These are phyloP conservation scores for Theileria equi DNA, from an alignment of 169 alveolate species.

Conservation along the genomic window DNA sequence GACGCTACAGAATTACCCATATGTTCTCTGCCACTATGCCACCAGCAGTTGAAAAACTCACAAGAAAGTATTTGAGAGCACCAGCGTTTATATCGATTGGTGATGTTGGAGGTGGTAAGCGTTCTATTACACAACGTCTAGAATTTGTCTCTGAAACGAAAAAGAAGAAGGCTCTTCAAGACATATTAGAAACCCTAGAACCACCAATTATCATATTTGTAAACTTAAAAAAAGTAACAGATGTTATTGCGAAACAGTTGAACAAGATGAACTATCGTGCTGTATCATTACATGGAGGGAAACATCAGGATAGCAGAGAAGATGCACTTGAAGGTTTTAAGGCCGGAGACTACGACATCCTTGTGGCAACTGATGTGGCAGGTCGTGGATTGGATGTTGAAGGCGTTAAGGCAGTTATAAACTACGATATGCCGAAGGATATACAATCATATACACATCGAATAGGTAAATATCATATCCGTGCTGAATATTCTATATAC, in stretches of 20 bases:
- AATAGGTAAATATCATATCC: slow-evolving; percentile 64
- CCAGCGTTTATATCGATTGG: slow-evolving; percentile 91
- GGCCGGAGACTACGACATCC: slow-evolving; percentile 86
- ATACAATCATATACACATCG: slow-evolving; percentile 93
- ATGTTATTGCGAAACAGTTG: slow-evolving; percentile 79
- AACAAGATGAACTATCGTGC: slow-evolving; percentile 77
- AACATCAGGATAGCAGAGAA: slow-evolving; percentile 90
- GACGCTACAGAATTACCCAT: slow-evolving; percentile 84
- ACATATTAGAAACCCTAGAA: slow-evolving; percentile 65
- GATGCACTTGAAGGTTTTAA: slow-evolving; percentile 86
- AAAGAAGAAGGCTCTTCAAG: slow-evolving; percentile 76
- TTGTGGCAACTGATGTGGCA: slow-evolving; percentile 98
- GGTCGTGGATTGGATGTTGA: slow-evolving; percentile 97
- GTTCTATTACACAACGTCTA: slow-evolving; percentile 87
- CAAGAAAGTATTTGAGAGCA: slow-evolving; percentile 85
- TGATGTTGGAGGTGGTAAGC: slow-evolving; percentile 92
- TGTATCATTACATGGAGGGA: slow-evolving; percentile 90
- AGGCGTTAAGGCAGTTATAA: slow-evolving; percentile 92
- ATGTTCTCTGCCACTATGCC: slow-evolving; percentile 97
- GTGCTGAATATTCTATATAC: background rate
- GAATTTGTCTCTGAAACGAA: slow-evolving; percentile 86
- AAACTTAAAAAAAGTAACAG: slow-evolving; percentile 91
- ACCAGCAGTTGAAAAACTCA: slow-evolving; percentile 88
- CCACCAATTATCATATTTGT: slow-evolving; percentile 94
- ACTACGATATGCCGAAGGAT: slow-evolving; percentile 97